Conservation (phyloP, 192 early-diverging fungal species). For the Obelidium mucronatum region DNA sequence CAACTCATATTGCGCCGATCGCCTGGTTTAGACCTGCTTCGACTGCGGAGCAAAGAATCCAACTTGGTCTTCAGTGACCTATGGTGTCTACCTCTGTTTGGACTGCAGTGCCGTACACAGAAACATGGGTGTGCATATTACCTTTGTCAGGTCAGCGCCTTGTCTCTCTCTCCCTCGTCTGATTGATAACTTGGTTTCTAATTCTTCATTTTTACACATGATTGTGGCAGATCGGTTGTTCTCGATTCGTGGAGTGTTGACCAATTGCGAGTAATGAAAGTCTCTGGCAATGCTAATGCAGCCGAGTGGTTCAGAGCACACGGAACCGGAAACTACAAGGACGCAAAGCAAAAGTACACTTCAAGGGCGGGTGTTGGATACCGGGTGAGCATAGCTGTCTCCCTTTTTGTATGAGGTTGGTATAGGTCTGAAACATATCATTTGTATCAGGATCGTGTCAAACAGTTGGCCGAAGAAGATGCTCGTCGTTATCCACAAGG, state of each 20-base stretch:
- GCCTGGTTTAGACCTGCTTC: constrained; percentile 92
- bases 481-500: constrained; percentile 45
- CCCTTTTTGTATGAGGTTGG: no score
- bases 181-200: no score
- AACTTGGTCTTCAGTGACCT: constrained; percentile 93
- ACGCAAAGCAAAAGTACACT: constrained; percentile 86
- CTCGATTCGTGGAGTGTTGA: constrained; percentile 94
- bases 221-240: constrained; percentile 72
- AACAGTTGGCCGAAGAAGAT: constrained; percentile 15
- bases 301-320: constrained; percentile 85
- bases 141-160: constrained; percentile 90
- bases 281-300: constrained; percentile 86
- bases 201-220: no score
- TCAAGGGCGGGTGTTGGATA: constrained; percentile 76
- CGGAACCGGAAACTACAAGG: constrained; percentile 61
- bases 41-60: constrained; percentile 96
- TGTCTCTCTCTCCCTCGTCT: no score
- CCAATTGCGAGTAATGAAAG: constrained; percentile 87
- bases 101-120: constrained; percentile 97
- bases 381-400: constrained; percentile 65
- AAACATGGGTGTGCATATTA: constrained; percentile 97
- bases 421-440: background rate
- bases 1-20: no score
- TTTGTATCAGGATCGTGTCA: constrained; percentile 7
- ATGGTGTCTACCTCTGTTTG: constrained; percentile 93